Conservation (phyloP, 495 filamentous ascomycete genomes). For the Rostrohypoxylon terebratum region DNA sequence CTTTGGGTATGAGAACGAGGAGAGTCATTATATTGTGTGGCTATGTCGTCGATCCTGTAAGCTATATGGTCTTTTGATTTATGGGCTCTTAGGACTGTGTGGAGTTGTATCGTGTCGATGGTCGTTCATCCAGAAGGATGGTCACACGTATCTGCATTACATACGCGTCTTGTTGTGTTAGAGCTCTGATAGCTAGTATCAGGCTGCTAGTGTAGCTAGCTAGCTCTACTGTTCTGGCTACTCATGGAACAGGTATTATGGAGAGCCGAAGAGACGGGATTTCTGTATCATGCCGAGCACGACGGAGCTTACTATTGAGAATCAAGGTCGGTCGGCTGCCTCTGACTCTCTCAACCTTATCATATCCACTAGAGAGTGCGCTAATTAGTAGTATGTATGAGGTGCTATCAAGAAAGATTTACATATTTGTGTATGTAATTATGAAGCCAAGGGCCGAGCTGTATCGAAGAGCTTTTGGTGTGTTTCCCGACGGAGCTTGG, state of each 20-base stretch:
- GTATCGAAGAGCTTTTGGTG: conserved; percentile 15
- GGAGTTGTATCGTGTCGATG: conserved; percentile 2
- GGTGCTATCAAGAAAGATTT: neutral
- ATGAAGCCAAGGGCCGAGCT: conserved; percentile 26
- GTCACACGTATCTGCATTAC: neutral
- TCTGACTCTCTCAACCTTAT: conserved; percentile 1
- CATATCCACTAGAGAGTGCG: neutral
- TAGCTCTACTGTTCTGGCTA: neutral
- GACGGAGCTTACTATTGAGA: neutral
- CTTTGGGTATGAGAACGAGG: neutral
- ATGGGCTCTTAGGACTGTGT: neutral
- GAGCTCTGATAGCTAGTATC: neutral
- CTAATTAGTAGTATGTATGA: neutral
- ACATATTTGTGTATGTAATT: neutral
- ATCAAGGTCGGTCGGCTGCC: neutral
- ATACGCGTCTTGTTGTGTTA: neutral
- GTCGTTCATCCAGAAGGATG: neutral
- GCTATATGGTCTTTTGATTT: conserved; percentile 4
- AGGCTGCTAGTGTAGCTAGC: neutral
- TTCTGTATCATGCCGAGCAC: neutral
- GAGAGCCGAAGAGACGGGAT: neutral
- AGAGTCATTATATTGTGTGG: conserved; percentile 1
- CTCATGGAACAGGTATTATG: neutral
- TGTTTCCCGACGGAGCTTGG: conserved; percentile 13
- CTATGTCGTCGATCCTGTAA: conserved; percentile 5